phyloP scores from a whole-genome alignment of 2,329 filamentous ascomycete genomes.

The Alternaria postmessia region DNA sequence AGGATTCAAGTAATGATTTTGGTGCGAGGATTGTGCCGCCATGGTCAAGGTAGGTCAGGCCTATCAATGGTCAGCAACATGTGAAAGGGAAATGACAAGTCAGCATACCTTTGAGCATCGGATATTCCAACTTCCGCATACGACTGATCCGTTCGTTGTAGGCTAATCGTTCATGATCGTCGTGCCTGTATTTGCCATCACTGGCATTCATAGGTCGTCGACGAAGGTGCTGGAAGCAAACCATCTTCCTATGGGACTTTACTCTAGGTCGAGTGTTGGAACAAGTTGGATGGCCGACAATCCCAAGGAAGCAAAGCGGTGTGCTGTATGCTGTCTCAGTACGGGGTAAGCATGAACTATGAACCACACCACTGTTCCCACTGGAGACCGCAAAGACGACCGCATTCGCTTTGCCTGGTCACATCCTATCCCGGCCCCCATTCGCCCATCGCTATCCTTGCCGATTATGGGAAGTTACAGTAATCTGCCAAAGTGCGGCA shows the following conservation, averaged over 20 bases:
- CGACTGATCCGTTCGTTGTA: constrained; percentile 24
- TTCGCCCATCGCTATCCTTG: neutral
- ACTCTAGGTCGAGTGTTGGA: neutral
- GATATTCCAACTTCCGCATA: constrained; percentile 33
- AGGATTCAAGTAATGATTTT: constrained; percentile 64
- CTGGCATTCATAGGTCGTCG: neutral
- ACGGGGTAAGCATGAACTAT: constrained; percentile 1
- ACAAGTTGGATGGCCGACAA: neutral
- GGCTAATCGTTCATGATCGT: constrained; percentile 7
- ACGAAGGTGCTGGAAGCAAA: constrained; percentile 1
- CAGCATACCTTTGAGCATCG: constrained; percentile 36
- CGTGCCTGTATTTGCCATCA: neutral
- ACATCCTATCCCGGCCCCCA: neutral
- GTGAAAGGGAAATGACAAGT: neutral
- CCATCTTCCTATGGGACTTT: neutral
- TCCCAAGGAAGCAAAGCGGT: neutral
- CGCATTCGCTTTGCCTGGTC: neutral
- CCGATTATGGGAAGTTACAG: neutral
- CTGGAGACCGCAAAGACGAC: neutral
- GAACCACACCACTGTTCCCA: neutral
- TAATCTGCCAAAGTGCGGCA: constrained; percentile 2
- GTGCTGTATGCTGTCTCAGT: neutral
- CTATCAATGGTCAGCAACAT: constrained; percentile 11
- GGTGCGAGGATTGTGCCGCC: constrained; percentile 58
- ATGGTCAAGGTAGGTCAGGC: constrained; percentile 58